phyloP scores from a whole-genome alignment of 148 eudicot species.

The Chenopodium album region DNA sequence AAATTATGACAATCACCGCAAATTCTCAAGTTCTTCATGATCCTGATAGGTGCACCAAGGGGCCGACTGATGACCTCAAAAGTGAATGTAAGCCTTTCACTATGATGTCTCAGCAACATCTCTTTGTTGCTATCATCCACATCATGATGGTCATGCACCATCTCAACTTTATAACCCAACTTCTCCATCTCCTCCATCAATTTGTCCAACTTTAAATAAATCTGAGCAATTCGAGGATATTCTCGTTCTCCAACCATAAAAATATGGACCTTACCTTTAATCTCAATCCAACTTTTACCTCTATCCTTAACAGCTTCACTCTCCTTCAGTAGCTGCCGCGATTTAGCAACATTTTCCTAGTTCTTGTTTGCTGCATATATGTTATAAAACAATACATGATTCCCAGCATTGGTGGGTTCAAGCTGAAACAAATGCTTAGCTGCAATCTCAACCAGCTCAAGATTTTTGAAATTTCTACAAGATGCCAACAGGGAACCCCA shows the following conservation, averaged over 20 bases:
- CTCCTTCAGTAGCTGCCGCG: slow-evolving; percentile 52
- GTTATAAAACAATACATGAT: slow-evolving; percentile 70
- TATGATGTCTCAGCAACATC: slow-evolving; percentile 57
- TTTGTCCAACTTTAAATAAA: slow-evolving; percentile 50
- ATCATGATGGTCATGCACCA: slow-evolving; percentile 60
- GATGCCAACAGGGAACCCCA: slow-evolving; percentile 80
- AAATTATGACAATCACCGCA: slow-evolving; percentile 30
- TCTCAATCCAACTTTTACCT: slow-evolving; percentile 76
- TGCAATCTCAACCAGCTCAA: slow-evolving; percentile 65
- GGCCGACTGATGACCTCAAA: slow-evolving; percentile 63
- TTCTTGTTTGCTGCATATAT: slow-evolving; percentile 58
- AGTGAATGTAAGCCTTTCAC: slow-evolving; percentile 70
- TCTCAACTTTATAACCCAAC: slow-evolving; percentile 46
- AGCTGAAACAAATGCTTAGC: slow-evolving; percentile 65
- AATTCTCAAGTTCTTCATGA: slow-evolving; percentile 73
- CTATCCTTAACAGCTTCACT: slow-evolving; percentile 54
- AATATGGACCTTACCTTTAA: slow-evolving; percentile 53
- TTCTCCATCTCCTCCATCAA: slow-evolving; percentile 52
- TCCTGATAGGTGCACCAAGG: slow-evolving; percentile 50
- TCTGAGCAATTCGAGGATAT: slow-evolving; percentile 46
- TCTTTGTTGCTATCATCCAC: slow-evolving; percentile 58
- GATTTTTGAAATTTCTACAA: slow-evolving; percentile 50
- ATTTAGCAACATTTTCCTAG: slow-evolving; percentile 62
- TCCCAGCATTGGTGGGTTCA: slow-evolving; percentile 76
- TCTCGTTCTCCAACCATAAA: slow-evolving; percentile 67